phyloP scores from a whole-genome alignment of 2,329 filamentous ascomycete genomes.

The Colletotrichum tofieldiae region DNA sequence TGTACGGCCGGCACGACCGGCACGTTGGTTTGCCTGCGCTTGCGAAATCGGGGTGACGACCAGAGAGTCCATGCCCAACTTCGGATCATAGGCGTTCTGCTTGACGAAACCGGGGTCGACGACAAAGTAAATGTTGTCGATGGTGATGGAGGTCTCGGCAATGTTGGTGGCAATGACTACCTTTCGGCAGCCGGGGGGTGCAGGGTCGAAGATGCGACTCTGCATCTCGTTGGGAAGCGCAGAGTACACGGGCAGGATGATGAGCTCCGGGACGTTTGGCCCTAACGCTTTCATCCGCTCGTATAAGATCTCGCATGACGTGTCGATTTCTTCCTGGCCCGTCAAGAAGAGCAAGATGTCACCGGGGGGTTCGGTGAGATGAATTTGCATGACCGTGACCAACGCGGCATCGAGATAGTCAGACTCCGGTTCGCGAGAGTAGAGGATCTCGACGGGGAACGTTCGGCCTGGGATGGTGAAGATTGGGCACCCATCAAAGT shows the following conservation, averaged over 20 bases:
- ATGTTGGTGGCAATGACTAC: conserved; percentile 99
- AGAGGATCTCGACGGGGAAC: conserved; percentile 96
- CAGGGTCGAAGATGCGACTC: conserved; percentile 93
- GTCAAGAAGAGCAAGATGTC: conserved; percentile 98
- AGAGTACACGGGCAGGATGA: conserved; percentile 97
- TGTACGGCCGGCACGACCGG: conserved; percentile 92
- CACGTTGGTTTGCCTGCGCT: conserved; percentile 94
- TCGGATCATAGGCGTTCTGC: conserved; percentile 96
- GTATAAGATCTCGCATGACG: conserved; percentile 89
- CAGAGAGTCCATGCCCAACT: conserved; percentile 96
- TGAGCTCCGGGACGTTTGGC: conserved; percentile 89
- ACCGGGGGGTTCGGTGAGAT: conserved; percentile 90
- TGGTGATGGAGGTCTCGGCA: conserved; percentile 97
- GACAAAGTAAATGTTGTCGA: conserved; percentile 98
- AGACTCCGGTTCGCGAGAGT: conserved; percentile 93
- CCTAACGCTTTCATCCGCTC: conserved; percentile 98
- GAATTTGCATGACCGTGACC: conserved; percentile 99
- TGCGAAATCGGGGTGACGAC: conserved; percentile 97
- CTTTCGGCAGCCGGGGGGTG: conserved; percentile 88
- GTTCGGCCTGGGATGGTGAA: conserved; percentile 97
- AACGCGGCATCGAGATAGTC: conserved; percentile 95
- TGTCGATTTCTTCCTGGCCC: conserved; percentile 98
- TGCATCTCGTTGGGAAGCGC: conserved; percentile 95
- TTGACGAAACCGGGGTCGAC: conserved; percentile 98
- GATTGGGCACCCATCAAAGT: conserved; percentile 96